phyloP scores from a whole-genome alignment of 768 basidiomycete species.

The Russula foetens region DNA sequence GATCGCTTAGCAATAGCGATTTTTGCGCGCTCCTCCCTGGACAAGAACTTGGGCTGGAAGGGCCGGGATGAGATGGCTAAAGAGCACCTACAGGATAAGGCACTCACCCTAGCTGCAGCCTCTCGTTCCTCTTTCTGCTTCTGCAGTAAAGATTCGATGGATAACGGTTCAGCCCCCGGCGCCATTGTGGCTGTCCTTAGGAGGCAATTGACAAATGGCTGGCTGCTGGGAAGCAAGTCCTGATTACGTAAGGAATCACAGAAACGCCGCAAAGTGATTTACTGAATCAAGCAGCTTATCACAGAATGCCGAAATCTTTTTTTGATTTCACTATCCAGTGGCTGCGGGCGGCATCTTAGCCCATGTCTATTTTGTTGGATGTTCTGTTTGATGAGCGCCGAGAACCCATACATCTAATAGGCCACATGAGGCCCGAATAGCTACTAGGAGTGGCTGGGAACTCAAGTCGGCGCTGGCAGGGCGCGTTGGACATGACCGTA shows the following conservation, averaged over 20 bases:
- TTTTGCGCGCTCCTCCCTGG: slow-evolving; percentile 85
- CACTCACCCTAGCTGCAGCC: slow-evolving; percentile 76
- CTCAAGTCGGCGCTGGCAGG: not conserved
- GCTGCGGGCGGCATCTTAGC: not conserved
- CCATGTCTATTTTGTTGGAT: too few species aligned
- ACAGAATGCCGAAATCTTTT: too few species aligned
- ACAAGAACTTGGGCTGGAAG: slow-evolving; percentile 82
- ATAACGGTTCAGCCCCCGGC: slow-evolving; percentile 59
- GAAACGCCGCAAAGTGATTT: too few species aligned
- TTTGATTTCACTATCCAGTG: not conserved
- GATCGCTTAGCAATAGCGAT: slow-evolving; percentile 83
- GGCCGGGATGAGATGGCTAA: slow-evolving; percentile 3
- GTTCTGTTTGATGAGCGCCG: not conserved
- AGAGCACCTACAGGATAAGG: not conserved
- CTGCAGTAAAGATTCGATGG: slow-evolving; percentile 79
- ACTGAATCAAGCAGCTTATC: too few species aligned
- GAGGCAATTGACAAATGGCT: too few species aligned
- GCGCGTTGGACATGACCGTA: not conserved
- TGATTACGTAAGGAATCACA: not conserved
- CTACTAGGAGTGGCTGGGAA: not conserved
- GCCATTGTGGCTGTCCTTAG: slow-evolving; percentile 32
- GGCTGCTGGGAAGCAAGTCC: not conserved
- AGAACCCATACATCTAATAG: not conserved
- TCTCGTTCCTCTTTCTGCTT: slow-evolving; percentile 88
- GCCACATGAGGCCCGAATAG: not conserved